Evolutionary conservation across 2,329 filamentous ascomycete genomes (phyloP), one percentile per base, ranked within the genome.

Genomic region (Diaporthe sp.): DNA sequence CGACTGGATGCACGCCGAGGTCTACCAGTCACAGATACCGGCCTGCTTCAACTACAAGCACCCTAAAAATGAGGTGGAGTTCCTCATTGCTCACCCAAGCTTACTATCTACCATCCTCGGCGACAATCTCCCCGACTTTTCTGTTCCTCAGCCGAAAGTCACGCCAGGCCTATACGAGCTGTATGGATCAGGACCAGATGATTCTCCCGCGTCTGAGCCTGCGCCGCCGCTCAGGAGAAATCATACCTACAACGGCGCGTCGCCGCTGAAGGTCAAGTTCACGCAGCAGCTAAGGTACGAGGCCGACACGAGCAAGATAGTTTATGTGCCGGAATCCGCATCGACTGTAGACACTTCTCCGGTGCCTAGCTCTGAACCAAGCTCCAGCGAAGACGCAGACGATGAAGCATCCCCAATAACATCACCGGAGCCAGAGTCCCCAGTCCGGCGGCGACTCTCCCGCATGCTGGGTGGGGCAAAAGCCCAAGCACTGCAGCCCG

Each of bases 1-100:
- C 31, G 79, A 81, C 39, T 78, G 76, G 49, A 76, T 80, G 39
- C 76, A 76, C 17, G 80, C 79, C 6, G 79, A 81, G 55, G 78
- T 79, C 13, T 77, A 79, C 31, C 74, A 78, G 37, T 76, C 77
- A n/a, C 77, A 77, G 34, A 63, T 81, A 37, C 49, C 74, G 5
- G 25, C n/a, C 15, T 22, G 10, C 20, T 74, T 74, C 28, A 5
- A 61, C 9, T 76, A 76, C 31, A 44, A 74, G 8, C 71, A 76
- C 17, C 71, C 74, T 0, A 67, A 8, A 22, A 37, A 47, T 17
- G 74, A 70, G 42, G 55, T 76, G 0, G 74, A 57, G 4, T 76
- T 71, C 20, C 34, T 74, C 55, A 67, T 25, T 34, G 28, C 42
- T 1, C 74, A 76, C 7, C 63, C 74, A 9, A 67, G 6, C 0